Conservation (phyloP, 2,329 filamentous ascomycete genomes). For the Sclerotinia glacialis region DNA sequence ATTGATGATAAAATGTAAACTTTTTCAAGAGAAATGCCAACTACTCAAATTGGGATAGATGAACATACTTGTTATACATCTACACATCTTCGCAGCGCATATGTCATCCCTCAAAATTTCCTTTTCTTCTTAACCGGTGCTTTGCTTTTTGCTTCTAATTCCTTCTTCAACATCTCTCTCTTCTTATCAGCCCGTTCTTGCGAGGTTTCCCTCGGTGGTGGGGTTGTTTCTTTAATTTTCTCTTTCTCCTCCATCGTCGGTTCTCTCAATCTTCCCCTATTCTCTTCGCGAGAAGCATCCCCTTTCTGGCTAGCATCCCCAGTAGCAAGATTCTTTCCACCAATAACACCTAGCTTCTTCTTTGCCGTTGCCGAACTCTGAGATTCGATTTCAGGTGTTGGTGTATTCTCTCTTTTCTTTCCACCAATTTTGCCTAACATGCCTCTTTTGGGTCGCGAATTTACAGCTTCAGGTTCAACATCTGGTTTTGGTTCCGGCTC, state of each 20-base stretch:
- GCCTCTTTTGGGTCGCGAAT: conserved; percentile 23
- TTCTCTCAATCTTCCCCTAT: conserved; percentile 26
- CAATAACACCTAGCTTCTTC: conserved; percentile 33
- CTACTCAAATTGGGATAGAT: background rate
- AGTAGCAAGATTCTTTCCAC: conserved; percentile 16
- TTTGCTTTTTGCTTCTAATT: conserved; percentile 38
- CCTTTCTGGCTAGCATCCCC: conserved; percentile 14
- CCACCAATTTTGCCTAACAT: conserved; percentile 35
- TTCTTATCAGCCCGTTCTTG: conserved; percentile 38
- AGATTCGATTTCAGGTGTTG: conserved; percentile 23
- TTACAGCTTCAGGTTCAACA: conserved; percentile 8
- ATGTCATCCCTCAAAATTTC: conserved; percentile 35
- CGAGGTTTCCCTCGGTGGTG: conserved; percentile 33
- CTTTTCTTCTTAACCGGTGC: conserved; percentile 39
- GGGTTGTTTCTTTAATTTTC: conserved; percentile 20
- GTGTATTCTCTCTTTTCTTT: conserved; percentile 29
- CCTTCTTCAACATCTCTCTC: conserved; percentile 33
- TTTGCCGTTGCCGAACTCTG: conserved; percentile 24
- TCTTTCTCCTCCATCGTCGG: conserved; percentile 23
- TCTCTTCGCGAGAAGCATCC: conserved; percentile 3
- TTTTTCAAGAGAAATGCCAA: background rate
- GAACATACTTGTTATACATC: conserved; percentile 4
- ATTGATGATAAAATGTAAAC: background rate
- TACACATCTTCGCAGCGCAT: background rate
- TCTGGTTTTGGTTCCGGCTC: conserved; percentile 21